phyloP scores from a whole-genome alignment of 768 basidiomycete genomes.

The Strobilomyces echinocephalus region DNA sequence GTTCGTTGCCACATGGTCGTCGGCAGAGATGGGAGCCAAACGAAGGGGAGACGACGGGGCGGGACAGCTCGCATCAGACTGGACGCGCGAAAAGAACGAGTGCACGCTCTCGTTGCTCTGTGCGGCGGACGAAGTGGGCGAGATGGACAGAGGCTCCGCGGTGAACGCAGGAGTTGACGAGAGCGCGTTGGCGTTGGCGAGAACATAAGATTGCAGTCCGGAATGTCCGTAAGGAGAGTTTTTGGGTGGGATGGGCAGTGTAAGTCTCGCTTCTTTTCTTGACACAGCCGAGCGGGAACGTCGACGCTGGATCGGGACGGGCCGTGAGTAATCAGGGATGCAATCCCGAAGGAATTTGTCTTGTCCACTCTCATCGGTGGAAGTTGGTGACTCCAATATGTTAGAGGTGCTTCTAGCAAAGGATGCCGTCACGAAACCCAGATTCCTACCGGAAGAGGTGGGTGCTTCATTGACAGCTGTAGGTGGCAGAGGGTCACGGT shows the following conservation, averaged over 20 bases:
- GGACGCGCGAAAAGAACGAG: constrained; percentile 19
- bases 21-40: constrained; percentile 23
- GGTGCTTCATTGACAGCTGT: background rate
- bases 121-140: constrained; percentile 24
- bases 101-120: constrained; percentile 28
- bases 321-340: constrained; percentile 8
- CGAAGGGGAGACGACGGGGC: constrained; percentile 27
- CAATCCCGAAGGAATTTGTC: constrained; percentile 12
- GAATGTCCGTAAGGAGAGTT: constrained; percentile 32
- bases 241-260: constrained; percentile 20
- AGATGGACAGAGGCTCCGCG: constrained; percentile 22
- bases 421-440: constrained; percentile 16
- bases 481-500: constrained; percentile 10
- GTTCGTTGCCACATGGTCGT: constrained; percentile 14
- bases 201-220: constrained; percentile 24
- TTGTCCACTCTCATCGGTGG: constrained; percentile 1
- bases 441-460: constrained; percentile 4
- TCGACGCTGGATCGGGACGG: constrained; percentile 28
- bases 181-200: constrained; percentile 17
- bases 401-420: constrained; percentile 23
- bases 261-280: constrained; percentile 28
- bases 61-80: constrained; percentile 16
- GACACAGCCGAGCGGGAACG: constrained; percentile 33
- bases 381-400: constrained; percentile 9
- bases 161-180: constrained; percentile 29